Conservation (phyloP, 2,329 filamentous ascomycete genomes). For the Incumbomyces lentus region DNA sequence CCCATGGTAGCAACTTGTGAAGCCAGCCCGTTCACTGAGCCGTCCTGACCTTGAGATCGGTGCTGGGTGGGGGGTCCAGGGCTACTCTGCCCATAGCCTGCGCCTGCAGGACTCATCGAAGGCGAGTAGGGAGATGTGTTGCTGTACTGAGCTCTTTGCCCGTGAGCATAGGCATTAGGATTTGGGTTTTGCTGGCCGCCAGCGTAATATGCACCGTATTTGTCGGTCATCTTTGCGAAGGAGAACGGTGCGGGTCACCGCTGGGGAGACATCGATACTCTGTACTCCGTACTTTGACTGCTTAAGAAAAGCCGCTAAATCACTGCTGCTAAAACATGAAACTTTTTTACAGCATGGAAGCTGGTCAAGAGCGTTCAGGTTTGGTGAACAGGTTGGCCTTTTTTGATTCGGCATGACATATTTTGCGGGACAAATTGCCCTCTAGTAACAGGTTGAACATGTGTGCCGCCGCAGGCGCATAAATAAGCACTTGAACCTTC, state of each 20-base stretch:
- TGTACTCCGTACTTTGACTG: too few relatives aligned
- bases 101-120: conserved; percentile 10
- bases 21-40: conserved; percentile 26
- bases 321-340: too few relatives aligned
- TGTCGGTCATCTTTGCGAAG: conserved; percentile 11
- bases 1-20: conserved; percentile 71
- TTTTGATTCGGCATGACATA: too few relatives aligned
- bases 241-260: background rate
- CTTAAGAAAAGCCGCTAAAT: too few relatives aligned
- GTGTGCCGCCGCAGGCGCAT: too few relatives aligned
- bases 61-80: conserved; percentile 4
- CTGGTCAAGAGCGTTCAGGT: too few relatives aligned
- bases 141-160: conserved; percentile 11
- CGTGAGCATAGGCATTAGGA: conserved; percentile 10
- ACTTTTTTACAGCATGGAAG: too few relatives aligned
- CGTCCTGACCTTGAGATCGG: conserved; percentile 7
- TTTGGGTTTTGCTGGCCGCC: conserved; percentile 12
- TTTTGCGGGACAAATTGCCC: too few relatives aligned
- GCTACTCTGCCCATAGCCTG: conserved; percentile 12
- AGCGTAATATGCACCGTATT: conserved; percentile 15
- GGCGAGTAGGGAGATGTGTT: conserved; percentile 10
- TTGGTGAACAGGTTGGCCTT: too few relatives aligned
- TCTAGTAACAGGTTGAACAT: too few relatives aligned
- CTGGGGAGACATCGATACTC: background rate
- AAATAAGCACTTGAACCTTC: too few relatives aligned